Conservation (phyloP, 495 filamentous ascomycete species). For the Penicillium verhagenii region DNA sequence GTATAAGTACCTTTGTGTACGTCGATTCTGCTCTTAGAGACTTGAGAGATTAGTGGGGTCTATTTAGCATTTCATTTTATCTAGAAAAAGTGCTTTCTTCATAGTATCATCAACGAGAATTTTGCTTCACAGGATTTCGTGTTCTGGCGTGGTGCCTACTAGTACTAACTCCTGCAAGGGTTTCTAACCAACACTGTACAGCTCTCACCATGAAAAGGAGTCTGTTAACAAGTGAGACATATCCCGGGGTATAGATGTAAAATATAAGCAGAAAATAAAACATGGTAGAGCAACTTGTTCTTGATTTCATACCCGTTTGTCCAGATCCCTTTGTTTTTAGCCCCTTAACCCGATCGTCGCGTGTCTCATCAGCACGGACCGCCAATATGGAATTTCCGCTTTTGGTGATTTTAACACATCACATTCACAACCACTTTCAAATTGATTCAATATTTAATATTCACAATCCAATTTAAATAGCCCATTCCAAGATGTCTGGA, state of each 20-base stretch:
- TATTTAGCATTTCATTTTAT: background rate
- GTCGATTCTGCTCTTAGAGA: too few relatives aligned
- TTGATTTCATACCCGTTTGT: background rate
- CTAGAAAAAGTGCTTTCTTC: background rate
- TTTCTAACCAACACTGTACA: background rate
- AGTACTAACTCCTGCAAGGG: background rate
- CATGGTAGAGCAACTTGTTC: background rate
- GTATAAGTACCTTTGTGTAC: too few relatives aligned
- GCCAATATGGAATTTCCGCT: conserved; percentile 6
- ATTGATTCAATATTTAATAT: background rate
- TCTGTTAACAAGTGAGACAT: background rate
- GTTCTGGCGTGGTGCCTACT: background rate
- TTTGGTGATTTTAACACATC: conserved; percentile 3
- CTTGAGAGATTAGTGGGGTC: background rate
- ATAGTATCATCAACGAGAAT: background rate
- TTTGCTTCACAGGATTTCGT: background rate
- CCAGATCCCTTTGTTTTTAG: conserved; percentile 2
- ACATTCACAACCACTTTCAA: too few relatives aligned
- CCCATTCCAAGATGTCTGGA: too few relatives aligned
- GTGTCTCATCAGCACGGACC: conserved; percentile 21
- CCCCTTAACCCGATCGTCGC: conserved; percentile 16
- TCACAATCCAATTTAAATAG: background rate
- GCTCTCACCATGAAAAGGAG: too few relatives aligned
- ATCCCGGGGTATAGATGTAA: background rate
- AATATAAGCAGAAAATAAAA: background rate